A percentile compares a stretch with the other conserved stretches of the same genome.
These are phyloP conservation scores for Lactarius vividus DNA, from an alignment of 768 basidiomycete species.

Conservation along the genomic window DNA sequence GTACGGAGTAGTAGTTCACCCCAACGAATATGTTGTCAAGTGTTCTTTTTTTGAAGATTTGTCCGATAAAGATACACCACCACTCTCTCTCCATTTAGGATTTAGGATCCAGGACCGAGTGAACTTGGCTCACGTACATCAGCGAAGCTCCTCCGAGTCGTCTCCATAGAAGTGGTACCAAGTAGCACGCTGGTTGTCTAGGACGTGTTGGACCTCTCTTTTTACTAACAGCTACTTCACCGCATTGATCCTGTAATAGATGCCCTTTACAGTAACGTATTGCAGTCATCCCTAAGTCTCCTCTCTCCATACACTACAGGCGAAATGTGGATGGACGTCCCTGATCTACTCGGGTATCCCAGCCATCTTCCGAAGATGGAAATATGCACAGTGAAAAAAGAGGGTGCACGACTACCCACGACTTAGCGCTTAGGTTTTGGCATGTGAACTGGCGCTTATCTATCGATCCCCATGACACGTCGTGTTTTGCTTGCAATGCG, in stretches of 20 bases:
- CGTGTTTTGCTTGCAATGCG: constrained; percentile 5
- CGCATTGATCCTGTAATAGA: neutral
- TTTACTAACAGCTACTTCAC: neutral
- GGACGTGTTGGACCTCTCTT: neutral
- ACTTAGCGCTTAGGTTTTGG: neutral
- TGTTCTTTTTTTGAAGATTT: neutral
- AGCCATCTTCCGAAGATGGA: neutral
- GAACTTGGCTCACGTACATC: neutral
- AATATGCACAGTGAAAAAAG: neutral
- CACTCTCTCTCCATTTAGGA: neutral
- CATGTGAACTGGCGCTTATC: neutral
- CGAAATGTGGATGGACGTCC: neutral
- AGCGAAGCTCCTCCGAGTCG: neutral
- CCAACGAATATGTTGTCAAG: constrained; percentile 1
- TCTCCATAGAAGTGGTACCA: neutral
- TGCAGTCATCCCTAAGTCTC: neutral
- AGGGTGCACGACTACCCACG: neutral
- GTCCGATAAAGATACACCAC: neutral
- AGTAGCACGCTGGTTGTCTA: neutral
- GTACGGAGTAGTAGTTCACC: neutral
- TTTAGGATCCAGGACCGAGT: neutral
- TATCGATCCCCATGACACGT: neutral
- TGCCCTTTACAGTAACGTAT: neutral
- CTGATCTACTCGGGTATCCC: neutral
- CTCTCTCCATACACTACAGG: neutral